A percentile compares a stretch with the other conserved stretches of the same genome.
These are phyloP conservation scores for Allium fistulosum DNA, from an alignment of 106 monocot species.

Conservation along the genomic window DNA sequence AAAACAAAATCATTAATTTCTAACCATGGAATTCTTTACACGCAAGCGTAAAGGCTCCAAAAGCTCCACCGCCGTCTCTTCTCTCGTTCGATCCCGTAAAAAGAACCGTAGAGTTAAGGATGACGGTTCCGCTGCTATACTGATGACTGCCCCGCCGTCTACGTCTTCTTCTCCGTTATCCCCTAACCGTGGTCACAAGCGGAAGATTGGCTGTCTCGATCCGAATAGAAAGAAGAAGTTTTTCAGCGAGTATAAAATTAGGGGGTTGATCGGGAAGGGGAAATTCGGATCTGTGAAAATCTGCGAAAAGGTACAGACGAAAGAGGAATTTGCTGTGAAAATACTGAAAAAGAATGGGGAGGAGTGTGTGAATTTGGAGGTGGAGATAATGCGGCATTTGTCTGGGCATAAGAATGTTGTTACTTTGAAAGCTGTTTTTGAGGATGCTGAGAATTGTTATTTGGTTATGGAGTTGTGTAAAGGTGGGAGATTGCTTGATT, in stretches of 20 bases:
- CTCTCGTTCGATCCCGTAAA: conserved; percentile 14
- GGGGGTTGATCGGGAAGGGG: conserved; percentile 65
- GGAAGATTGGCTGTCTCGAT: conserved; percentile 87
- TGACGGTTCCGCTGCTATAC: conserved; percentile 8
- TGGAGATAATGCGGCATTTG: conserved; percentile 99
- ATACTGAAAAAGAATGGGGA: conserved; percentile 70
- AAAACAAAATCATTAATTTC: not conserved
- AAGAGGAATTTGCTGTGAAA: conserved; percentile 78
- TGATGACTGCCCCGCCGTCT: conserved; percentile 53
- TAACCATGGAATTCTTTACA: conserved; percentile 21
- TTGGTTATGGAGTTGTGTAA: conserved; percentile 92
- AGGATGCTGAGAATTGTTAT: conserved; percentile 70
- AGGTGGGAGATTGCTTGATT: conserved; percentile 72
- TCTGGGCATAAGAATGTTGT: conserved; percentile 88
- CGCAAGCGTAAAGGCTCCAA: conserved; percentile 42
- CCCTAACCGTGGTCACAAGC: conserved; percentile 60
- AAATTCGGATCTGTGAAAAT: conserved; percentile 80
- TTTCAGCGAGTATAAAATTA: conserved; percentile 56
- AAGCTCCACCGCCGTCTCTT: conserved; percentile 11
- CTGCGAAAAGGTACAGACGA: conserved; percentile 33
- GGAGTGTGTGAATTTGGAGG: conserved; percentile 80
- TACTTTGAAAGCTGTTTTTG: conserved; percentile 63
- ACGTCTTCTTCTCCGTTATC: conserved; percentile 31
- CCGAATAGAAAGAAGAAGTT: conserved; percentile 59
- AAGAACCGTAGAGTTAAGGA: conserved; percentile 29